Base-by-base conservation (phyloP, 2,329 filamentous ascomycete genomes). In the Alternaria viburni region DNA sequence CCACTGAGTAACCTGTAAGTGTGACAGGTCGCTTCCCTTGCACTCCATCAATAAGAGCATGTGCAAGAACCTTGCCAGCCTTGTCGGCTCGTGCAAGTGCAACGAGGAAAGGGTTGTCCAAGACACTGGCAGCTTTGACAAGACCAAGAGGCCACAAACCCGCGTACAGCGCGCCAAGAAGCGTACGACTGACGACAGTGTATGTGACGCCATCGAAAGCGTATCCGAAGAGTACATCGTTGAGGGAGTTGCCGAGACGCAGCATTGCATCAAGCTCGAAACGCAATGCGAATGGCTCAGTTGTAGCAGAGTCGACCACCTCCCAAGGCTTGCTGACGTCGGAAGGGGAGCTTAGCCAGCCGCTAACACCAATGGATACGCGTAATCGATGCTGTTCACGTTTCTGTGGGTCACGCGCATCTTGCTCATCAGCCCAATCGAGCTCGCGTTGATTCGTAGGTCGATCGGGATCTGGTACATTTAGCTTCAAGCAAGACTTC, bases 1-100 rank as follows among this genome's bases (percentile, higher is more conserved):
- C 93, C 2, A 96, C 83, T 1, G 91, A 93, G 77, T 93, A 96
- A 1, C 92, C 93, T n/a, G 95, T 84, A 3, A 96, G 81, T 0
- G 89, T 93, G 2, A 96, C 91, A 0, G 92, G 90, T 15, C 93
- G 84, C 76, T 95, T 91, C 23, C 93, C 93, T 74, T 95, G 92
- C 0, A 92, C 90, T 52, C 87, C 89, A 78, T 92, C 93, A 65
- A 93, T 90, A 49, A 96, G 81, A 0, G 91, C 91, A 74, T 95
- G 92, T 5, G 93, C 93, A 7, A 96, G 86, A 2, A 96, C 89
- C 54, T 87, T 84, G 0, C 92, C 92, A 1, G 92, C 92, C 78
- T 96, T 96, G 68, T 93, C 90, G 6, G 92, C 91, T 36, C 92
- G 85, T 66, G 90, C 89, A 59, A 89, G 89, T 4, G 91, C 91